Evolutionary conservation across 2,329 filamentous ascomycete species (phyloP).

Genomic region (Dothiorella sarmentorum): DNA sequence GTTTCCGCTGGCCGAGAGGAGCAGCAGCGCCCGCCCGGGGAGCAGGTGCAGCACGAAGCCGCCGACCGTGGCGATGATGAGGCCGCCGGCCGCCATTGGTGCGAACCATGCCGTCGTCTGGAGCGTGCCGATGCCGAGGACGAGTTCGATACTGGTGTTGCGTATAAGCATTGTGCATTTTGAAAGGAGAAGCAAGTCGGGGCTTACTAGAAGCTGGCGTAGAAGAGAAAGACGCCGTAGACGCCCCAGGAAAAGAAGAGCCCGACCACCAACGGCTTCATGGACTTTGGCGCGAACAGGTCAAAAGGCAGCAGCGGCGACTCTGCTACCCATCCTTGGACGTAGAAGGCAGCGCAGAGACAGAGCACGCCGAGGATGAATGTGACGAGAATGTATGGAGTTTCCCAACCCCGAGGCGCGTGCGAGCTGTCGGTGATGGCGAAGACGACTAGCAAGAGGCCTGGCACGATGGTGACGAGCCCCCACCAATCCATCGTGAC

Average conservation of each 20-base stretch:
- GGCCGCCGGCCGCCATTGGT: slow-evolving; percentile 65
- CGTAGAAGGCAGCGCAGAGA: slow-evolving; percentile 60
- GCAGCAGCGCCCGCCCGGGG: slow-evolving; percentile 55
- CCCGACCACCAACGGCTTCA: slow-evolving; percentile 45
- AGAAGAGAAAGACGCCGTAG: slow-evolving; percentile 39
- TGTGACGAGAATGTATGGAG: slow-evolving; percentile 66
- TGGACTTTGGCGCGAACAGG: slow-evolving; percentile 66
- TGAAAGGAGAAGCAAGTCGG: too few relatives aligned
- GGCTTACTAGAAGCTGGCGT: slow-evolving; percentile 34
- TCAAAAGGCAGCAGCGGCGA: slow-evolving; percentile 68
- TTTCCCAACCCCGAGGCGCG: slow-evolving; percentile 66
- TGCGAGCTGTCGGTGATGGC: slow-evolving; percentile 71
- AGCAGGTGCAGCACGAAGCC: slow-evolving; percentile 66
- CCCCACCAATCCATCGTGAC: slow-evolving; percentile 40
- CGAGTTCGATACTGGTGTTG: slow-evolving; percentile 51
- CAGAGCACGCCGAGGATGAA: slow-evolving; percentile 61
- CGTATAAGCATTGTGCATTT: slow-evolving; percentile 29
- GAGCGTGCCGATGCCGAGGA: slow-evolving; percentile 39
- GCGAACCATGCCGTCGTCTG: slow-evolving; percentile 66
- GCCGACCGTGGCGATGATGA: slow-evolving; percentile 59
- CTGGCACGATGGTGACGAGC: slow-evolving; percentile 40
- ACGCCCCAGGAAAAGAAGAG: slow-evolving; percentile 45
- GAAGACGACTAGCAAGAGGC: slow-evolving; percentile 67
- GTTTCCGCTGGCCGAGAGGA: slow-evolving; percentile 59
- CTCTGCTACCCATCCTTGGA: slow-evolving; percentile 67